Percentiles rank a stretch among this genome's conserved stretches.
Evolutionary conservation across 345 rosid species (phyloP).

Genomic region (Nephelium lappaceum): DNA sequence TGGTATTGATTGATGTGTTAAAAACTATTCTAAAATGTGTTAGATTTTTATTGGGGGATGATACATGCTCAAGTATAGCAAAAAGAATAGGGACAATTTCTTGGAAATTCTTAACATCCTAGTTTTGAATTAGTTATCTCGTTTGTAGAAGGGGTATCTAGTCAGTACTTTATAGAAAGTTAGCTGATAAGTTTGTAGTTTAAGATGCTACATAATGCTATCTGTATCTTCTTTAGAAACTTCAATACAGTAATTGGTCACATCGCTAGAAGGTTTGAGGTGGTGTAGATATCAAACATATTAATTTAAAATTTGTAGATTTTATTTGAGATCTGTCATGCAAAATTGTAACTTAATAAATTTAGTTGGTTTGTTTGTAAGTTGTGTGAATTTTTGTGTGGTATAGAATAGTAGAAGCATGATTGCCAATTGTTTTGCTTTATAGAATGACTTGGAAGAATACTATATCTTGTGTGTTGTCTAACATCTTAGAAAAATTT

Average conservation of each 20-base stretch:
- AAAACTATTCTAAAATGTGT: not conserved
- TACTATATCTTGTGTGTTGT: not conserved
- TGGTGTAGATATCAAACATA: slow-evolving; percentile 12
- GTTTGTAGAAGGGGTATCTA: slow-evolving; percentile 4
- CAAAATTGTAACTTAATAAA: not conserved
- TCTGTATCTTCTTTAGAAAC: slow-evolving; percentile 63
- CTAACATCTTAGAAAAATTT: not conserved
- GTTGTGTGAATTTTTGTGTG: not conserved
- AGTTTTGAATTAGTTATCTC: slow-evolving; percentile 3
- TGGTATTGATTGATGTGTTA: not conserved
- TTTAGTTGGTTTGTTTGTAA: not conserved
- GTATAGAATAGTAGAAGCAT: not conserved
- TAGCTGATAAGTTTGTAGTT: slow-evolving; percentile 12
- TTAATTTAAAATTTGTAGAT: not conserved
- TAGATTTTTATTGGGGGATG: slow-evolving; percentile 1
- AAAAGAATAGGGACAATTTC: no score
- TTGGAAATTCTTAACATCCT: no score
- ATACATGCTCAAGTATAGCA: not conserved
- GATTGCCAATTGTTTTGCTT: not conserved
- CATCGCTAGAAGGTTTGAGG: slow-evolving; percentile 65
- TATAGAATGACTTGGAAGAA: not conserved
- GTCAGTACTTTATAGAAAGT: not conserved
- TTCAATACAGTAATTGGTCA: slow-evolving; percentile 99
- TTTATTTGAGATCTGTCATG: not conserved
- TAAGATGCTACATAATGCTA: slow-evolving; percentile 31